Evolutionary conservation across 2,329 filamentous ascomycete species (phyloP), one percentile per base, ranked within the genome.

Genomic region (Xylariaceae sp.): DNA sequence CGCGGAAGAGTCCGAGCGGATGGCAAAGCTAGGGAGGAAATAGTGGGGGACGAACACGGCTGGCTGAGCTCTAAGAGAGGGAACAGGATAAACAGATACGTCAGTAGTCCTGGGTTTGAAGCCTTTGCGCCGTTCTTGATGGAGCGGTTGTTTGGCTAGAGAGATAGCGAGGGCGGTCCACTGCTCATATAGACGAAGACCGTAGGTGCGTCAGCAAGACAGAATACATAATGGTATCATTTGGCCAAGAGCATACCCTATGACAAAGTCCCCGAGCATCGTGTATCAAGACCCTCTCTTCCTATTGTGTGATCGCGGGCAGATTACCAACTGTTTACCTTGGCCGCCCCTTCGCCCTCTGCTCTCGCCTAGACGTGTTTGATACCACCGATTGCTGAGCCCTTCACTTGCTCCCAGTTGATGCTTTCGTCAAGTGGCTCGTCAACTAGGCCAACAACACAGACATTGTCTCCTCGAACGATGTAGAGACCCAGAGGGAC

Each of bases 381-480:
- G 62, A 90, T 91, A 46, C 83, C 84, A 50, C 89, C 89, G 62
- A 97, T 87, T 30, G 87, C 83, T 51, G 85, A 83, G 5, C 92
- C 92, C 66, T 87, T 86, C 36, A 99, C 94, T 68, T 95, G 85
- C 17, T 80, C 78, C 94, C 94, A 99, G 72, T 96, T 86, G 65
- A 99, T 97, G 61, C 86, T 90, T 36, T 78, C 80, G 71, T 99
- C 94, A 51, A 97, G 75, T 60, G 87, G 80, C 70, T 96, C 91
- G 68, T 99, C 90, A 31, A 99, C 85, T 49, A 95, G 75, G 2
- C 94, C 94, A 50, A 94, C 88, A 14, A 95, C 78, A 54, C 90
- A 91, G 42, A 99, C 92, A 64, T 95, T 96, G 68, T 99, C 94
- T 45, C 94, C 94, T 52, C 94, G 82, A 49, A 99, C 88, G 50